Percentiles rank a stretch among this genome's conserved stretches.
Evolutionary conservation across 2,329 filamentous ascomycete genomes (phyloP).

Genomic region (Cyphellophora attinorum): DNA sequence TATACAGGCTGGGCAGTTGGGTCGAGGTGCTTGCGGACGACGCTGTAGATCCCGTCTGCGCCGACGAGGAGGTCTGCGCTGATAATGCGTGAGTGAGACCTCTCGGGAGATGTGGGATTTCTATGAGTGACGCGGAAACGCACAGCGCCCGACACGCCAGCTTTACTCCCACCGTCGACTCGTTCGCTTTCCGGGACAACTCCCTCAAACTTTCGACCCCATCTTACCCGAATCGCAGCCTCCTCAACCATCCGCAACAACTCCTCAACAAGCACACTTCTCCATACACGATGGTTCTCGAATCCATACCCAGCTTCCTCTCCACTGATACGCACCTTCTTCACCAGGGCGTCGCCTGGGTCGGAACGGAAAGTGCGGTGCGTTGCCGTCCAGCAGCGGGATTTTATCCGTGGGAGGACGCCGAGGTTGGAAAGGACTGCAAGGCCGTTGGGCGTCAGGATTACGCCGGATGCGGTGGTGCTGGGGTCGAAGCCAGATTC

Average conservation of each 20-base stretch:
- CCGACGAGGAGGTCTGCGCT: constrained; percentile 42
- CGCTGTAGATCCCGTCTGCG: constrained; percentile 51
- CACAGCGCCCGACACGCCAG: too few relatives aligned
- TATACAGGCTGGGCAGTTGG: constrained; percentile 41
- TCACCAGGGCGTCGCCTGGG: constrained; percentile 10
- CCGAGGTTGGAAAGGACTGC: constrained; percentile 7
- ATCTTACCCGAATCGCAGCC: constrained; percentile 33
- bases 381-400: constrained; percentile 20
- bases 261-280: constrained; percentile 40
- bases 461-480: constrained; percentile 6
- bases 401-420: constrained; percentile 4
- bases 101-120: too few relatives aligned
- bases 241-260: constrained; percentile 34
- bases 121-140: constrained; percentile 38
- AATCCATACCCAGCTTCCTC: constrained; percentile 43
- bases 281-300: constrained; percentile 44
- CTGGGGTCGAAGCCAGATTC: neutral
- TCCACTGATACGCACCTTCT: constrained; percentile 28
- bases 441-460: constrained; percentile 14
- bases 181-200: too few relatives aligned
- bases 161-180: constrained; percentile 27
- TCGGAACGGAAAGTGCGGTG: constrained; percentile 26
- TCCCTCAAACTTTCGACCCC: constrained; percentile 39
- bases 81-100: neutral
- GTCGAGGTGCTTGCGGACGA: constrained; percentile 41